Base-by-base conservation (phyloP, 2,329 filamentous ascomycete genomes). In the Pyrenochaeta sp. region DNA sequence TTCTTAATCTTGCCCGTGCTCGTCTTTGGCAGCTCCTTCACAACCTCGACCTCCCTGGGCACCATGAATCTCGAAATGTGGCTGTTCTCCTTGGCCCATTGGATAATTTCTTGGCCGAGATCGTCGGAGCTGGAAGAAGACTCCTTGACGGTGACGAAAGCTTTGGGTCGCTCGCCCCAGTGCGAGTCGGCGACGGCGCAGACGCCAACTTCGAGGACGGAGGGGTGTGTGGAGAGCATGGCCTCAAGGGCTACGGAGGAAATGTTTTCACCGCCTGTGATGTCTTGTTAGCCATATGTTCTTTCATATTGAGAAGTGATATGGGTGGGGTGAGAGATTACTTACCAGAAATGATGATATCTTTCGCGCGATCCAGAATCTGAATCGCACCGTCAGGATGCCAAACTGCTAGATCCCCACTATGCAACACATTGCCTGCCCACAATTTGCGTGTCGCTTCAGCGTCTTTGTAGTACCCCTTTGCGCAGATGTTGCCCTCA, bases 1-100 rank as follows among this genome's bases (percentile, higher is more conserved):
- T 99, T 99, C 84, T 92, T 89, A 55, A 98, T 84, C 83, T 99
- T 99, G 2, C 95, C 95, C 0, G 95, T 99, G 75, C 90, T 95
- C 23, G 95, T 99, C 84, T 99, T 99, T 9, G 95, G 95, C 61
- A 99, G 80, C 75, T 97, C 93, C 5, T 79, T 63, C n/a, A 99
- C 86, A 37, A 98, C 81, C 75, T 96, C 91, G 0, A 89, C 84
- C 74, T 89, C 87, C 45, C 82, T 79, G 11, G 85, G 87, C 39
- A 89, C 88, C 95, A 98, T 98, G 72, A 97, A 99, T 61, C 87
- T 87, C 77, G 90, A 93, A 64, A 99, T 97, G 23, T 82, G 82
- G 71, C 89, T 90, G 66, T 90, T 84, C 60, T 89, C 81, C 75
- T 89, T 93, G 2, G 93, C 92, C 95, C 95, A 99, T 42, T 85